Evolutionary conservation across 306 rosid genomes (phyloP), one percentile per base, ranked within the genome.

Genomic region (Inga laurina): DNA sequence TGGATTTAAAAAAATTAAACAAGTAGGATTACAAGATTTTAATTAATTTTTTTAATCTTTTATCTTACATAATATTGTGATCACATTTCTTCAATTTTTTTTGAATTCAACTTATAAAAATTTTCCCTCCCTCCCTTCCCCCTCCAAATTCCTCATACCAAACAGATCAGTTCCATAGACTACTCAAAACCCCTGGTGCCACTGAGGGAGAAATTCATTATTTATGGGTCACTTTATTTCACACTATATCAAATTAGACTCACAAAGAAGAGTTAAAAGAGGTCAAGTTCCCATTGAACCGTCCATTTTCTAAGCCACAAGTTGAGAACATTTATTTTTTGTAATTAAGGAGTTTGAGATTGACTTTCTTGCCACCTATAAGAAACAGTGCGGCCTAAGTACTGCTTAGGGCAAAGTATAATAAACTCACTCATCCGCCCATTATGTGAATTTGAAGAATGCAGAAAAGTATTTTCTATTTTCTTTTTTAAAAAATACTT

Each of bases 341-440:
- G 66, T 10, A 59, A 10, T 59, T 14, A 65, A 57, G 18, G 16
- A 22, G 41, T 9, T 44, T 43, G 44, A 77, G 61, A 62, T 37
- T 77, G 73, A 66, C 82, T 19, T 46, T 61, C 21, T 64, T 62
- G 14, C 67, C 16, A 78, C 35, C 51, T 56, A 19, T 76, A 19
- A 35, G 10, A 12, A 51, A 32, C 48, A 9, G 2, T 43, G 37
- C 8, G 24, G 21, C 10, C 13, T 64, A 34, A 34, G 43, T 66
- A 6, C 72, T 15, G 12, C 10, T 14, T 1, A 13, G 43, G 43
- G 8, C 10, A 15, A 65, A 30, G 15, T 14, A 16, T 15, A 13
- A 2, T 22, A 65, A 65, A 32, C 71, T 65, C 34, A 15, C 37
- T 30, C n/a, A 14, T 1, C 34, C 22, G 16, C 35, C 43, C n/a